Percentiles rank a stretch among this genome's conserved stretches.
Conservation (phyloP, 2,329 filamentous ascomycete species). For the Periconia sp. region DNA sequence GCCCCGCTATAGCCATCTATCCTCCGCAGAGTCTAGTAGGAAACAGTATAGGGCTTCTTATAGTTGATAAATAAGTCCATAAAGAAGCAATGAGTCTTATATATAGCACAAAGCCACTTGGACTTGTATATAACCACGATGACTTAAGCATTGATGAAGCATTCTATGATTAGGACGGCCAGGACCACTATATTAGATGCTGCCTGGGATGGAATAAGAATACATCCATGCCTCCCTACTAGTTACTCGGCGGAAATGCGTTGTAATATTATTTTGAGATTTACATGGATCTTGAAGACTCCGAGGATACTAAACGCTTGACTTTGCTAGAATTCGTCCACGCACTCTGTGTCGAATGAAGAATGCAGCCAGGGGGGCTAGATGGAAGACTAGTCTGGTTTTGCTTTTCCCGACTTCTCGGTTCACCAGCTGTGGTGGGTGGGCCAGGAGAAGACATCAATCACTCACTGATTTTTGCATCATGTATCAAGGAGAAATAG, state of each 20-base stretch:
- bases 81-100: slow-evolving; percentile 9
- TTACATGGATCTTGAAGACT: slow-evolving; percentile 8
- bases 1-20: too few species aligned
- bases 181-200: slow-evolving; percentile 2
- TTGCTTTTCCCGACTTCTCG: too few species aligned
- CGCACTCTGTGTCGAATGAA: slow-evolving; percentile 8
- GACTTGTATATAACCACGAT: slow-evolving; percentile 8
- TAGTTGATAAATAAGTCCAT: neutral
- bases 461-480: too few species aligned
- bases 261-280: slow-evolving; percentile 12
- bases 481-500: too few species aligned
- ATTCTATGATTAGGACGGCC: slow-evolving; percentile 5
- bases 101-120: slow-evolving; percentile 8
- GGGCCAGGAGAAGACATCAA: too few species aligned
- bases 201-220: slow-evolving; percentile 4
- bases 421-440: too few species aligned
- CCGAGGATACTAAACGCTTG: slow-evolving; percentile 7
- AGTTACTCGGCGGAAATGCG: slow-evolving; percentile 4
- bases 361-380: slow-evolving; percentile 8
- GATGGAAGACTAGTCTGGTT: too few species aligned
- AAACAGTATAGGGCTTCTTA: too few species aligned
- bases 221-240: neutral
- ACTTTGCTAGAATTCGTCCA: slow-evolving; percentile 12
- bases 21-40: too few species aligned
- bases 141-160: slow-evolving; percentile 10